Conservation (phyloP, 768 basidiomycete species). For the Clavaria fumosa region DNA sequence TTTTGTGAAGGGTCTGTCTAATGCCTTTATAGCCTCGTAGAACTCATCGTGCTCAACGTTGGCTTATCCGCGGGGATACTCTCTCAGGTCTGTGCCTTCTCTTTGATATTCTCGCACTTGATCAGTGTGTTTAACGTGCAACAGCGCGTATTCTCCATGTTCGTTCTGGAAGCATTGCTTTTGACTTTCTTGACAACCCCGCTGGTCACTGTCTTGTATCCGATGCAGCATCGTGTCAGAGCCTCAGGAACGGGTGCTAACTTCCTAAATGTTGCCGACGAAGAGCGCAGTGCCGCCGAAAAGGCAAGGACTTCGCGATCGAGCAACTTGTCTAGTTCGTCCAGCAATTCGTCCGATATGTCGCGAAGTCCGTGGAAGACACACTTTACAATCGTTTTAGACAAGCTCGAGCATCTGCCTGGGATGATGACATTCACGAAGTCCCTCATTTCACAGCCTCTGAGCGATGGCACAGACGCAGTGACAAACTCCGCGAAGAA, state of each 20-base stretch:
- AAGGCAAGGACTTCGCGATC: too few relatives aligned
- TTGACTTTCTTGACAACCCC: conserved; percentile 84
- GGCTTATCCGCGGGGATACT: conserved; percentile 74
- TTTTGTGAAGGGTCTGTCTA: not conserved
- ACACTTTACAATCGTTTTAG: conserved; percentile 74
- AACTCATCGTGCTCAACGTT: conserved; percentile 92
- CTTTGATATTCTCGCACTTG: not conserved
- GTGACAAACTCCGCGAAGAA: conserved; percentile 10
- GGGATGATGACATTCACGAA: conserved; percentile 84
- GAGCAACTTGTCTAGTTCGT: conserved; percentile 1
- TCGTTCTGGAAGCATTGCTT: conserved; percentile 71
- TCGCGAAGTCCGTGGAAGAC: conserved; percentile 31
- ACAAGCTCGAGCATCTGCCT: conserved; percentile 79
- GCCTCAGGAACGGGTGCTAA: conserved; percentile 29
- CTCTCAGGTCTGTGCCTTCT: conserved; percentile 24
- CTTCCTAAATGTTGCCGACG: too few relatives aligned
- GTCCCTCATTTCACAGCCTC: conserved; percentile 43
- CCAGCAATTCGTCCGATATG: too few relatives aligned
- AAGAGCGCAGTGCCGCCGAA: too few relatives aligned
- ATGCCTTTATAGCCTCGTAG: conserved; percentile 45
- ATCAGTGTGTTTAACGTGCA: not conserved
- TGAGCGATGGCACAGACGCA: conserved; percentile 5
- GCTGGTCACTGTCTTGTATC: conserved; percentile 50
- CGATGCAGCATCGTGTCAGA: conserved; percentile 40
- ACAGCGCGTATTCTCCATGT: conserved; percentile 84